These are phyloP conservation scores for Cyberlindnera xylosilytica DNA, from an alignment of 805 yeast species.

Conservation along the genomic window DNA sequence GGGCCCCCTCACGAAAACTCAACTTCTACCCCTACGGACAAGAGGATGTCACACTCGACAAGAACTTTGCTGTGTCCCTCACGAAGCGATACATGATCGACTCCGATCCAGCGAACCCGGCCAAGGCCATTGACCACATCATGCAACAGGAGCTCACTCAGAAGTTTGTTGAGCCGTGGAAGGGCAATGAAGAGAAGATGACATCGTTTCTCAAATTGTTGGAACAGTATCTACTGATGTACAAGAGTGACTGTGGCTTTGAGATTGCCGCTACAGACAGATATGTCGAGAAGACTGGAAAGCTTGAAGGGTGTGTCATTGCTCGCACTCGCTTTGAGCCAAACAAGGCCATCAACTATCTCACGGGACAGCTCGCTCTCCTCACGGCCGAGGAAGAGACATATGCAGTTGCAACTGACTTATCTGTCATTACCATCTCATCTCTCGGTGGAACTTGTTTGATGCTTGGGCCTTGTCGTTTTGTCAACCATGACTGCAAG, in stretches of 20 bases:
- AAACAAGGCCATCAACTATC: constrained; percentile 32
- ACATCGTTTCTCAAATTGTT: constrained; percentile 36
- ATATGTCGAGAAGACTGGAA: constrained; percentile 23
- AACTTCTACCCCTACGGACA: not conserved
- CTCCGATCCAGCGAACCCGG: not conserved
- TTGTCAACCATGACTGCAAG: constrained; percentile 47
- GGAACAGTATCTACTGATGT: constrained; percentile 35
- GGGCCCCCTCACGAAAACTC: not conserved
- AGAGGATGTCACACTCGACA: too few relatives aligned
- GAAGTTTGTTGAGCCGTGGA: not conserved
- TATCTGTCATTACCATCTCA: constrained; percentile 40
- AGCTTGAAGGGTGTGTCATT: constrained; percentile 35
- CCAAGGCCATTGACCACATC: not conserved
- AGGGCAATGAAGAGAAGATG: constrained; percentile 6
- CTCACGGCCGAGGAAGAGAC: constrained; percentile 33
- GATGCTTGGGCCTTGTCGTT: constrained; percentile 47
- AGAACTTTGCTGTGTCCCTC: not conserved
- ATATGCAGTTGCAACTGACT: constrained; percentile 37
- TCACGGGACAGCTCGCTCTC: constrained; percentile 37
- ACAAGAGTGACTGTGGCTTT: constrained; percentile 36
- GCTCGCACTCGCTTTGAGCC: constrained; percentile 30
- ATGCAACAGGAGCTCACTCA: not conserved
- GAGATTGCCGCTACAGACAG: constrained; percentile 42
- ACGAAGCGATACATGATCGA: not conserved
- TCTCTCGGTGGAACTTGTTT: constrained; percentile 30